phyloP scores from a whole-genome alignment of 78 protist genomes.

The slime mould (Dictyostelium discoideum) region dicty_2.7 NC_007091.3:2302001-2302500 shows the following conservation, averaged over 20 bases:
- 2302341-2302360: background rate
- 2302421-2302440: no score
- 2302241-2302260: background rate
- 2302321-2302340: background rate
- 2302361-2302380: background rate
- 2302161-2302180: background rate
- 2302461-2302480: no score
- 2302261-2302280: background rate
- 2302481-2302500: no score
- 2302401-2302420: no score
- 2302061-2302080: background rate
- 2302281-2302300: background rate
- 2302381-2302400: background rate
- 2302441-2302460: no score
- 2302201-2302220: background rate
- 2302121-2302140: no score
- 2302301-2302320: background rate
- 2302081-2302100: conserved; percentile 14
- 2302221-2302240: background rate
- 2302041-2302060: background rate
- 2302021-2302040: conserved; percentile 9
- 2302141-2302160: background rate
- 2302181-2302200: background rate
- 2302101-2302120: background rate
- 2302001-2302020: background rate